Evolutionary conservation across 163 green algal genomes (phyloP), one percentile per base, ranked within the genome.

Genomic region (Trebouxia gelatinosa): DNA sequence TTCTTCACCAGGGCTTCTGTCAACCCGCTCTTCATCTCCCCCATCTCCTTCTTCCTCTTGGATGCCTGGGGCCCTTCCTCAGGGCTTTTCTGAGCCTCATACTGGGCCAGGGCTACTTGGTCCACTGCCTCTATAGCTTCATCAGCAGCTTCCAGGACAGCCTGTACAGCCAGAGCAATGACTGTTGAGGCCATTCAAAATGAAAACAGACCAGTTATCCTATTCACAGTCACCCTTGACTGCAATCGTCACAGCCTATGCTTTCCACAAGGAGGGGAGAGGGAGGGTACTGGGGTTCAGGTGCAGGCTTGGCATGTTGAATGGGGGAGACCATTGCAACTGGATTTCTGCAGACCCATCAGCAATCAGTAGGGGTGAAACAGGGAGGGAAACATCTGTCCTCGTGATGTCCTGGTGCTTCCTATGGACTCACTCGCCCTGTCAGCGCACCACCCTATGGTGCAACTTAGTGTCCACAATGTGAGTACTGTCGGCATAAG

Each of bases 1-100:
- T 93, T 93, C 0, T 67, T 66, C 0, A 78, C 50, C 46, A 95
- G 84, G 1, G 90, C 92, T 28, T 94, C 91, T 3, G 92, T 57
- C 70, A 97, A 78, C 6, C 88, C 92, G 0, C 78, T 70, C 79
- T 92, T 92, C 16, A 83, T 74, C 59, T 90, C 85, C 9, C 93
- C 89, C 81, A 88, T 86, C 61, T 89, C 85, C 37, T 79, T 67
- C 35, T 78, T 74, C 61, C 88, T 87, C 37, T 79, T 76, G 19
- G 77, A 66, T 3, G 70, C 72, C 0, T 79, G 62, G 0, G 76
- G 40, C 0, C 81, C 78, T 62, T 92, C 85, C 39, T 91, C 86
- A 17, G 82, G 70, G n/a, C 66, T 88, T 61, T 91, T 91, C 19
- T 77, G 67, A 4, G 86, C 86, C 29, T 89, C 46, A 54, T 81